phyloP scores from a whole-genome alignment of 2,329 filamentous ascomycete species.

The Blastomyces percursus region DNA sequence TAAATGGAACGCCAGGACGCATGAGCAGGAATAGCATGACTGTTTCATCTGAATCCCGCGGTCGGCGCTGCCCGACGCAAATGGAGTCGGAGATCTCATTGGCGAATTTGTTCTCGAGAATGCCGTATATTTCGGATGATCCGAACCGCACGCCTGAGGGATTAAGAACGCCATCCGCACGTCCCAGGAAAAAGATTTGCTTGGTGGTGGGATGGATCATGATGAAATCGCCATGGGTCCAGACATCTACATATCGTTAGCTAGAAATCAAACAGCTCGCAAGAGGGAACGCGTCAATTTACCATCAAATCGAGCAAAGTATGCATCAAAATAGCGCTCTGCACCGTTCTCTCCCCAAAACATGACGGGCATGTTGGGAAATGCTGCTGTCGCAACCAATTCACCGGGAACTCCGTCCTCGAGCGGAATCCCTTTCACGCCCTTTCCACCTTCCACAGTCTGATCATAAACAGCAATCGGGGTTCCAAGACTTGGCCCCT shows the following conservation, averaged over 20 bases:
- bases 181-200: conserved; percentile 31
- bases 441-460: conserved; percentile 36
- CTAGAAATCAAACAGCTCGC: conserved; percentile 56
- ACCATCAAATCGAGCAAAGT: conserved; percentile 51
- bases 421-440: conserved; percentile 41
- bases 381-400: conserved; percentile 57
- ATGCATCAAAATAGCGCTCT: conserved; percentile 42
- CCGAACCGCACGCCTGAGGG: conserved; percentile 70
- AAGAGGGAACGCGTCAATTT: conserved; percentile 4
- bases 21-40: conserved; percentile 52
- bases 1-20: conserved; percentile 48
- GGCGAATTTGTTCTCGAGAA: conserved; percentile 50
- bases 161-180: conserved; percentile 64
- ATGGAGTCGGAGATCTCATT: conserved; percentile 58
- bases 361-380: conserved; percentile 63
- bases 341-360: conserved; percentile 48
- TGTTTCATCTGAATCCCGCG: conserved; percentile 46
- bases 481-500: conserved; percentile 43
- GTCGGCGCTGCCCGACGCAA: conserved; percentile 65
- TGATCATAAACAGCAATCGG: conserved; percentile 51
- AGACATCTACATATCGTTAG: conserved; percentile 44
- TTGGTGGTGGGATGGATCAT: conserved; percentile 57
- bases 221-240: conserved; percentile 77
- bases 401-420: conserved; percentile 60
- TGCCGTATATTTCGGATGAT: conserved; percentile 66